Evolutionary conservation across 2,329 filamentous ascomycete genomes (phyloP).

Genomic region (Exserohilum turcica): DNA sequence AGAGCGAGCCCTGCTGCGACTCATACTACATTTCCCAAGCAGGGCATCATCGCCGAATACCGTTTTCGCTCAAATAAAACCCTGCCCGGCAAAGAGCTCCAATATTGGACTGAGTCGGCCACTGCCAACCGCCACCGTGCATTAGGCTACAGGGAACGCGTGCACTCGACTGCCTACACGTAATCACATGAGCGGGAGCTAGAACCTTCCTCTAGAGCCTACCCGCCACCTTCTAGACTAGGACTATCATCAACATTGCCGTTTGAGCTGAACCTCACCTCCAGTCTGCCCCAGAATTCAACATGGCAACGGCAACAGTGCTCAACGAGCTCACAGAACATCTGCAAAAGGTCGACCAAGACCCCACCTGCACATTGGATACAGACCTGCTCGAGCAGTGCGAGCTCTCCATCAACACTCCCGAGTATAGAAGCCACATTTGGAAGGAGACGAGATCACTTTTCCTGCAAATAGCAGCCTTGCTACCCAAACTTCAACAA

Average conservation of each 20-base stretch:
- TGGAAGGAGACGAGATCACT: slow-evolving; percentile 43
- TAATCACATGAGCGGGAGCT: slow-evolving; percentile 37
- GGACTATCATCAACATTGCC: neutral
- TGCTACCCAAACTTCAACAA: slow-evolving; percentile 61
- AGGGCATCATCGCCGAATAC: too few relatives aligned
- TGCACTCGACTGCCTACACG: slow-evolving; percentile 22
- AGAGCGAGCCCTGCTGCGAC: neutral
- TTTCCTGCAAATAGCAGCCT: slow-evolving; percentile 54
- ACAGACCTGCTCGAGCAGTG: slow-evolving; percentile 57
- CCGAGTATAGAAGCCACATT: slow-evolving; percentile 33
- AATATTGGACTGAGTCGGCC: neutral
- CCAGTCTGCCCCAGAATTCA: slow-evolving; percentile 1
- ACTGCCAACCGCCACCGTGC: slow-evolving; percentile 5
- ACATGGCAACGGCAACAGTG: slow-evolving; percentile 29
- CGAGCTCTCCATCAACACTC: slow-evolving; percentile 49
- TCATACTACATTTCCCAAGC: too few relatives aligned
- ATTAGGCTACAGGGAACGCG: slow-evolving; percentile 18
- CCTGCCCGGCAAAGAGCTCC: neutral
- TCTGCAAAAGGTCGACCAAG: slow-evolving; percentile 51
- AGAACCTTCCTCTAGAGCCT: slow-evolving; percentile 31
- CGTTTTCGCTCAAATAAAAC: neutral
- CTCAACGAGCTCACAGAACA: slow-evolving; percentile 48
- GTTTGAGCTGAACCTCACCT: neutral
- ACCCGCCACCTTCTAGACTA: slow-evolving; percentile 17
- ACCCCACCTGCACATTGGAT: slow-evolving; percentile 55